Evolutionary conservation across 768 basidiomycete species (phyloP).

Genomic region (Amanita molliuscula): DNA sequence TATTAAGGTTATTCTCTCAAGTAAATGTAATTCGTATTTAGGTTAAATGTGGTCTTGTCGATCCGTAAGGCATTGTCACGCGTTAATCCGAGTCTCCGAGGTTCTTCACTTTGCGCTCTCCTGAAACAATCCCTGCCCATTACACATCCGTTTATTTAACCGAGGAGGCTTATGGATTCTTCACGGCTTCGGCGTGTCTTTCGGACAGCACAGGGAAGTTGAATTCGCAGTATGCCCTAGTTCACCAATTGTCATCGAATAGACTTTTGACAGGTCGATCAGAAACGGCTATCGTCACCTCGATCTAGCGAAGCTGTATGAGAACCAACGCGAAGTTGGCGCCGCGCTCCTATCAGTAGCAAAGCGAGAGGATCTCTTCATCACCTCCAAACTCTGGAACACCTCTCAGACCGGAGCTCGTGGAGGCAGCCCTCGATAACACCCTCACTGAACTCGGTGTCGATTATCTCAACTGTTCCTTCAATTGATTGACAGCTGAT

Average conservation of each 20-base stretch:
- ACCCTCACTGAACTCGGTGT: conserved; percentile 64
- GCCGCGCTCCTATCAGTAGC: conserved; percentile 64
- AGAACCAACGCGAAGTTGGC: conserved; percentile 73
- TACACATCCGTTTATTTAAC: too few species aligned
- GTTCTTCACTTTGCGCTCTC: too few species aligned
- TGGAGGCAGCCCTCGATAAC: conserved; percentile 67
- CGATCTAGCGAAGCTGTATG: conserved; percentile 73
- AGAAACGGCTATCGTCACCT: conserved; percentile 75
- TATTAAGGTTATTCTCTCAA: neutral
- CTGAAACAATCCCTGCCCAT: too few species aligned
- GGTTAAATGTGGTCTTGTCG: too few species aligned
- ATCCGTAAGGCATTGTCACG: too few species aligned
- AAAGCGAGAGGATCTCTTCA: conserved; percentile 71
- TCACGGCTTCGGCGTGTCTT: conserved; percentile 17
- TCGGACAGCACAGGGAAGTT: conserved; percentile 57
- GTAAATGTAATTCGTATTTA: too few species aligned
- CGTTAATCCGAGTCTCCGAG: too few species aligned
- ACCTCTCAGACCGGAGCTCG: conserved; percentile 50
- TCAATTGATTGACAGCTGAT: neutral
- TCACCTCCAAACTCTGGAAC: conserved; percentile 83
- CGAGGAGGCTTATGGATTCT: too few species aligned
- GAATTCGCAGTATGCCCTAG: conserved; percentile 49
- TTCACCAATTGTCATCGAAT: neutral
- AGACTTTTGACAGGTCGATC: conserved; percentile 45
- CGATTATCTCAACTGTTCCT: conserved; percentile 57